Percentiles rank a stretch among this genome's conserved stretches.
Conservation (phyloP, 441 rosid genomes). For the Sinapis alba region DNA sequence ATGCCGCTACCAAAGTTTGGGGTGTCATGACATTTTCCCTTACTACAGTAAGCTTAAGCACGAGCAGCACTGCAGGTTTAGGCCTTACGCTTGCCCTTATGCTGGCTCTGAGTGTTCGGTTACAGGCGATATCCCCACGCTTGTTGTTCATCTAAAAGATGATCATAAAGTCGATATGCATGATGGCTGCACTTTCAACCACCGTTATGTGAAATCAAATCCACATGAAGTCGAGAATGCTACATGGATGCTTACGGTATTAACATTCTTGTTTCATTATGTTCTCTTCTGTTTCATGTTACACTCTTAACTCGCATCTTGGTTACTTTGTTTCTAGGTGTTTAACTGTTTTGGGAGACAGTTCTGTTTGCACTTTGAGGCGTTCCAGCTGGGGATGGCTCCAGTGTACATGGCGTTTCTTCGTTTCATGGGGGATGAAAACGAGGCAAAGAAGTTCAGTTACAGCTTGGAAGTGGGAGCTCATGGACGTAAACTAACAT, state of each 20-base stretch:
- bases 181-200: slow-evolving; percentile 81
- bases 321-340: slow-evolving; percentile 44
- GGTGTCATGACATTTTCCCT: slow-evolving; percentile 79
- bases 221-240: slow-evolving; percentile 89
- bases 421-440: slow-evolving; percentile 89
- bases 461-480: slow-evolving; percentile 91
- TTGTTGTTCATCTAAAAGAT: slow-evolving; percentile 73
- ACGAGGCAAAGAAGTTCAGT: slow-evolving; percentile 76
- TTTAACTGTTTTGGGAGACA: slow-evolving; percentile 84
- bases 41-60: slow-evolving; percentile 84
- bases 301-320: not conserved
- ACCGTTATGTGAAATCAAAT: slow-evolving; percentile 80
- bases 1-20: slow-evolving; percentile 70
- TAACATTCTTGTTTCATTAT: not conserved
- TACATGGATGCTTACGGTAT: slow-evolving; percentile 94
- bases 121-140: slow-evolving; percentile 75
- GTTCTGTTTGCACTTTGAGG: slow-evolving; percentile 91
- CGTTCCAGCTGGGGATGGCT: slow-evolving; percentile 75
- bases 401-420: slow-evolving; percentile 92
- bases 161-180: slow-evolving; percentile 96
- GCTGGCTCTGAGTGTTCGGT: slow-evolving; percentile 86
- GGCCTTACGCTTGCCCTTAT: slow-evolving; percentile 82
- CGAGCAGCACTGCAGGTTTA: slow-evolving; percentile 72
- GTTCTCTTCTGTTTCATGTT: not conserved
- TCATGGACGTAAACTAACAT: slow-evolving; percentile 69